These are phyloP conservation scores for Carex arenaria DNA, from an alignment of 202 grass and related monocot species.

Conservation along the genomic window DNA sequence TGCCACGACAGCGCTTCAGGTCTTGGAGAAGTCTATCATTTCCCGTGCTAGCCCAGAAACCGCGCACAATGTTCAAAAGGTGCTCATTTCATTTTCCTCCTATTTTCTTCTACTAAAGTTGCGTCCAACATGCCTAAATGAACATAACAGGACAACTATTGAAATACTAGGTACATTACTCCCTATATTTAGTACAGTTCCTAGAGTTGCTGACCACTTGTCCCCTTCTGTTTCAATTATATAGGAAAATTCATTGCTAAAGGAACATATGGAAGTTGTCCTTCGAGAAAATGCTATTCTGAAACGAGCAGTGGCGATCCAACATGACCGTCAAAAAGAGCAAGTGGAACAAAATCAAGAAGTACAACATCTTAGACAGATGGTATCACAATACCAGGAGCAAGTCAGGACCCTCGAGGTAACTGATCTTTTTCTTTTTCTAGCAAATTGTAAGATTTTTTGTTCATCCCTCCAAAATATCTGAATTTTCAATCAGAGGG, in stretches of 20 bases:
- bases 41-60: slow-evolving; percentile 26
- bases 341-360: slow-evolving; percentile 45
- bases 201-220: background rate
- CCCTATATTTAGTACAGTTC: background rate
- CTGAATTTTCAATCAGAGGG: background rate
- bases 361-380: slow-evolving; percentile 53
- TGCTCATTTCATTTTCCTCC: slow-evolving; percentile 7
- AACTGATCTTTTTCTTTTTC: background rate
- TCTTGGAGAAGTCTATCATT: slow-evolving; percentile 41
- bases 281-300: slow-evolving; percentile 58
- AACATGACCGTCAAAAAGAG: slow-evolving; percentile 73
- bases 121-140: background rate
- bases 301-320: slow-evolving; percentile 60
- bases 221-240: background rate
- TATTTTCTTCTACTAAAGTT: background rate
- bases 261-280: slow-evolving; percentile 46
- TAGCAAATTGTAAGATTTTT: background rate
- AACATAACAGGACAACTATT: background rate
- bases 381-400: slow-evolving; percentile 63
- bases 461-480: background rate
- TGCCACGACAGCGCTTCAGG: slow-evolving; percentile 48
- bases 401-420: slow-evolving; percentile 68
- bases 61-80: slow-evolving; percentile 48
- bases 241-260: slow-evolving; percentile 49
- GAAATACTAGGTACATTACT: background rate